phyloP scores from a whole-genome alignment of 768 basidiomycete species.

The Zangia roseola region DNA sequence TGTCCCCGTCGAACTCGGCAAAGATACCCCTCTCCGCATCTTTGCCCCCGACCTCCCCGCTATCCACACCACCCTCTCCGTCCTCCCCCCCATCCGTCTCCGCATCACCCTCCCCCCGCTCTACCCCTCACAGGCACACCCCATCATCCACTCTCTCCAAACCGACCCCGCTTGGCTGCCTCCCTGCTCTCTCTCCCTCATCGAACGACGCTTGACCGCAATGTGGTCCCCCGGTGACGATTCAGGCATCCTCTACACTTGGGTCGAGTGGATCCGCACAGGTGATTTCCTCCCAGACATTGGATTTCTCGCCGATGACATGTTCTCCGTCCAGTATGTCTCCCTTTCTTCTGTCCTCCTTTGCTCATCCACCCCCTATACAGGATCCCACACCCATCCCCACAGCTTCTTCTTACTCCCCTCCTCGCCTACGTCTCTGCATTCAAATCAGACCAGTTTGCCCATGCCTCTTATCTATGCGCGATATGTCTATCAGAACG shows the following conservation, averaged over 20 bases:
- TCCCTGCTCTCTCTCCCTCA: conserved; percentile 20
- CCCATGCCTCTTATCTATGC: conserved; percentile 65
- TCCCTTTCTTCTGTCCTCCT: conserved; percentile 29
- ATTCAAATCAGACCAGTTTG: conserved; percentile 53
- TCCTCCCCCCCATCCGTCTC: conserved; percentile 64
- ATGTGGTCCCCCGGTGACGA: conserved; percentile 54
- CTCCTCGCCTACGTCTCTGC: conserved; percentile 50
- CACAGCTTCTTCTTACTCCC: conserved; percentile 47
- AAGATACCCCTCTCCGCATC: conserved; percentile 40
- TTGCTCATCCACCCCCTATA: conserved; percentile 9
- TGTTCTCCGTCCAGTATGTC: conserved; percentile 30
- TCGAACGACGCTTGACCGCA: conserved; percentile 43
- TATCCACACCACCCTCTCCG: conserved; percentile 37
- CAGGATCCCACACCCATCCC: conserved; percentile 53
- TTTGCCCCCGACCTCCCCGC: not conserved
- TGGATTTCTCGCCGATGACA: conserved; percentile 36
- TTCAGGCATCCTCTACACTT: conserved; percentile 61
- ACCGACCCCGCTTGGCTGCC: conserved; percentile 62
- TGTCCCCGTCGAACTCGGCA: conserved; percentile 62
- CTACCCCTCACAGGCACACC: conserved; percentile 57
- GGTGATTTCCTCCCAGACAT: conserved; percentile 60
- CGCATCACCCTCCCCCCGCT: conserved; percentile 48
- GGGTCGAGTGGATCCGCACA: conserved; percentile 70
- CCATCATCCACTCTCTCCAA: conserved; percentile 53
- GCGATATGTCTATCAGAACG: conserved; percentile 71